Conservation (phyloP, 2,329 filamentous ascomycete genomes). For the Colletotrichum sojae region DNA sequence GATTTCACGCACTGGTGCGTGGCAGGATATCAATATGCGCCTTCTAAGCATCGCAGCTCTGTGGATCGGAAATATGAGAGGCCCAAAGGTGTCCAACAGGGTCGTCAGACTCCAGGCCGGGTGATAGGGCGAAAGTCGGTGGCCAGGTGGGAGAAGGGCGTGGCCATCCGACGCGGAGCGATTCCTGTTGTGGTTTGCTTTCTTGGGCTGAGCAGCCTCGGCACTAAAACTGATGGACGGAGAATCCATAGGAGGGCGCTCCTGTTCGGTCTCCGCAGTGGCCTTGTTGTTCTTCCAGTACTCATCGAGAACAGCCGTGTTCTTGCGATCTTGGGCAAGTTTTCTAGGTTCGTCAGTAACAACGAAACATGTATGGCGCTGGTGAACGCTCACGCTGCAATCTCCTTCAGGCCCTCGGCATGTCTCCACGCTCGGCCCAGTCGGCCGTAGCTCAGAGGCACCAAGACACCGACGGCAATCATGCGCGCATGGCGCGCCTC, state of each 20-base stretch:
- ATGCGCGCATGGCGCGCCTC: conserved; percentile 90
- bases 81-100: conserved; percentile 87
- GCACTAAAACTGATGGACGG: conserved; percentile 60
- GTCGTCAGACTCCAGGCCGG: conserved; percentile 86
- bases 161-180: conserved; percentile 75
- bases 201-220: conserved; percentile 54
- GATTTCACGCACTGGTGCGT: conserved; percentile 85
- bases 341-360: conserved; percentile 56
- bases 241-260: conserved; percentile 64
- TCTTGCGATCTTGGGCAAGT: conserved; percentile 75
- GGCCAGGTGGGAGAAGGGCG: conserved; percentile 70
- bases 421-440: conserved; percentile 92
- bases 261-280: conserved; percentile 53
- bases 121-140: conserved; percentile 82
- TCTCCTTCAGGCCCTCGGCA: conserved; percentile 79
- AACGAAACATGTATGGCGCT: conserved; percentile 40
- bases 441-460: conserved; percentile 87
- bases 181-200: conserved; percentile 64
- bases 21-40: conserved; percentile 87
- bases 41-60: conserved; percentile 89
- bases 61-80: conserved; percentile 91
- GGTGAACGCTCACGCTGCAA: conserved; percentile 73
- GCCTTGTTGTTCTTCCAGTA: conserved; percentile 82
- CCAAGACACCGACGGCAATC: conserved; percentile 90
- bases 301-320: conserved; percentile 76